A percentile compares a stretch with the other conserved stretches of the same genome.
phyloP scores from a whole-genome alignment of 257 asterid species.

The Nicotiana attenuata region DNA sequence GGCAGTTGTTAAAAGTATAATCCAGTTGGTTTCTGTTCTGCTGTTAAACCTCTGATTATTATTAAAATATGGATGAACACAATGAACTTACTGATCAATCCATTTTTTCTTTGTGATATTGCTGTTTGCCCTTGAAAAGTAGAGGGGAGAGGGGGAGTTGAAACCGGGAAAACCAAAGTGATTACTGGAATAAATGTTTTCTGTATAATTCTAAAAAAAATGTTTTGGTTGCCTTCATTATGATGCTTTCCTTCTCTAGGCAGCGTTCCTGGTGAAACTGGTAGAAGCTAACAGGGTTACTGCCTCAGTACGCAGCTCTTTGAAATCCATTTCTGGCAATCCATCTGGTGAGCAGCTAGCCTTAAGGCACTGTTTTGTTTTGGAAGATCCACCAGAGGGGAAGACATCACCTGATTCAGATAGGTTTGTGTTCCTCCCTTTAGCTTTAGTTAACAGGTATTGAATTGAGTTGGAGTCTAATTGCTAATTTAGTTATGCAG shows the following conservation, averaged over 20 bases:
- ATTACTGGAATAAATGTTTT: not conserved
- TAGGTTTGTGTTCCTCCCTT: conserved; percentile 45
- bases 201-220: too few relatives aligned
- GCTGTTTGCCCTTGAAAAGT: not conserved
- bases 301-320: conserved; percentile 65
- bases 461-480: conserved; percentile 20
- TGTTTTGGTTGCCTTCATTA: not conserved
- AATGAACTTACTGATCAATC: not conserved
- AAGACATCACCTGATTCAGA: conserved; percentile 33
- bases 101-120: not conserved
- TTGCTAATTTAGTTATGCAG: conserved; percentile 44
- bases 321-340: conserved; percentile 56
- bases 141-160: not conserved
- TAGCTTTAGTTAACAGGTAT: conserved; percentile 6
- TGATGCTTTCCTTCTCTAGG: conserved; percentile 33
- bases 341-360: conserved; percentile 74
- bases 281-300: conserved; percentile 75
- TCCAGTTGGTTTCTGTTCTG: not conserved
- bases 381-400: conserved; percentile 82
- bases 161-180: not conserved
- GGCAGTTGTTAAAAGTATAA: not conserved
- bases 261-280: conserved; percentile 75
- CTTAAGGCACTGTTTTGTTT: conserved; percentile 73
- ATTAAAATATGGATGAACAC: not conserved
- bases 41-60: not conserved